phyloP scores from a whole-genome alignment of 139 green algal species.

The Astrephomene gubernaculifera region DNA sequence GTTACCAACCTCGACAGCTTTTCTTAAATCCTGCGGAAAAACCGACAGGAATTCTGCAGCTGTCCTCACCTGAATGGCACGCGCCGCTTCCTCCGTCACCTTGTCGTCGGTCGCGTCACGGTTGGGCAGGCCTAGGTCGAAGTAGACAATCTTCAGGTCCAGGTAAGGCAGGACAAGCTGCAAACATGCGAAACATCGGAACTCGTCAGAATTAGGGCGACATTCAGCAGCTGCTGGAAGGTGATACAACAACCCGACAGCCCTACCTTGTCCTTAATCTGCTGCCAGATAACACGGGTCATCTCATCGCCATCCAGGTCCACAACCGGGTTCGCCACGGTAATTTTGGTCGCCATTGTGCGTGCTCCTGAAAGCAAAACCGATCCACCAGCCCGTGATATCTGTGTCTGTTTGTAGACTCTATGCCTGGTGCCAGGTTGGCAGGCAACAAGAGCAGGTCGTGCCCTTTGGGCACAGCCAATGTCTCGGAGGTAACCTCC shows the following conservation, averaged over 20 bases:
- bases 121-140: slow-evolving; percentile 89
- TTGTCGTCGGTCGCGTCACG: slow-evolving; percentile 88
- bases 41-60: too few species aligned
- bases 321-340: slow-evolving; percentile 71
- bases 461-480: neutral
- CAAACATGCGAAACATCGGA: too few species aligned
- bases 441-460: neutral
- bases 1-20: too few species aligned
- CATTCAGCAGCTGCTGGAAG: neutral
- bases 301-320: slow-evolving; percentile 97
- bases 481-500: too few species aligned
- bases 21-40: too few species aligned
- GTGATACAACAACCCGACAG: too few species aligned
- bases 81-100: slow-evolving; percentile 88
- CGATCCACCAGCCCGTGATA: neutral
- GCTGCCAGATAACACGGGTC: slow-evolving; percentile 94
- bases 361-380: slow-evolving; percentile 8
- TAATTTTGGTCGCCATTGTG: slow-evolving; percentile 22
- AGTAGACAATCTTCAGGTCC: slow-evolving; percentile 95
- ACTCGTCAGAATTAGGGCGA: neutral
- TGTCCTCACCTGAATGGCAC: slow-evolving; percentile 69
- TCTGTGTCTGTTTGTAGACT: neutral
- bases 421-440: neutral
- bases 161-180: slow-evolving; percentile 96
- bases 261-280: slow-evolving; percentile 93